Evolutionary conservation across 129 eudicot species (phyloP), one percentile per base, ranked within the genome.

Genomic region (Glebionis coronaria): DNA sequence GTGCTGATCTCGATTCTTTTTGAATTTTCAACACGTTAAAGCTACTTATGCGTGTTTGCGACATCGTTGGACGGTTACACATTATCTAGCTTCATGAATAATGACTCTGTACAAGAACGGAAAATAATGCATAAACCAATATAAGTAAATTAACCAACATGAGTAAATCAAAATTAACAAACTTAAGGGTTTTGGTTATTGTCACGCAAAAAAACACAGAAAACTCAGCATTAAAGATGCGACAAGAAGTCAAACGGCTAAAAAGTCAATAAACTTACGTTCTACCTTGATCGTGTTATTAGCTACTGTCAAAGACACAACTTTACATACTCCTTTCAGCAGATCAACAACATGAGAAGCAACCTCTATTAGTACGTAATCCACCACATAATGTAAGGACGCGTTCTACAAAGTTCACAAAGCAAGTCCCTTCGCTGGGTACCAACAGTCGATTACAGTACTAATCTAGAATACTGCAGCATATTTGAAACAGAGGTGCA

Each of bases 391-490:
- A 83, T 8, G 47, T 54, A 56, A 88, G 85, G 4, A 85, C 87
- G 40, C 81, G 69, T 20, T 81, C 86, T 1, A 88, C 87, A 47
- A 85, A 88, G 58, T 79, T 79, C 82, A 83, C 74, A 67, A 88
- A 88, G 38, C 73, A 15, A 18, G 53, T 55, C 29, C 50, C 75
- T 11, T 81, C 79, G 79, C 56, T 25, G 90, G 83, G 65, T 69
- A 61, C 75, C 73, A 63, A 49, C 61, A 38, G 16, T 64, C 63
- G 0, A 56, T 29, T 54, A 57, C n/a, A n/a, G n/a, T 76, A n/a
- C 61, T 81, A 15, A 87, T 57, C 25, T 83, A 81, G 68, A 87
- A 70, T 14, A 79, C 71, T 2, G 84, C 79, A 60, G 85, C 96
- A 56, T 88, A 35, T 49, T 81, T 28, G 81, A 79, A 65, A 81